phyloP scores from a whole-genome alignment of 2,329 filamentous ascomycete genomes.

The Trichoderma atrobrunneum region DNA sequence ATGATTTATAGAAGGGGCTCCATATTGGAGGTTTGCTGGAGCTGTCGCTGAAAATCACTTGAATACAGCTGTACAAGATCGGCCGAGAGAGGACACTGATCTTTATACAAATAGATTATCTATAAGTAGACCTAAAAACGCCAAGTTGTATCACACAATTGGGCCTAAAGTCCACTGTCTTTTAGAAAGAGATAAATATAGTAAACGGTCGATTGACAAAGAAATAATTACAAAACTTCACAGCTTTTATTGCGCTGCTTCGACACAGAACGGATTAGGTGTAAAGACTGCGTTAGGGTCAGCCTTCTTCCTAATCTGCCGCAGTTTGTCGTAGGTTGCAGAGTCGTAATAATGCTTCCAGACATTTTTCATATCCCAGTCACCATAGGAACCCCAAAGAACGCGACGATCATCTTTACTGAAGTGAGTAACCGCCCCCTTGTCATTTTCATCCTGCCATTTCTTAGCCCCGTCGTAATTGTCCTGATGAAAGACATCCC shows the following conservation, averaged over 20 bases:
- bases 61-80: not conserved
- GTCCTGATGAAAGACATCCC: not conserved
- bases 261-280: not conserved
- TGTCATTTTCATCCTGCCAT: conserved; percentile 1
- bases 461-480: not conserved
- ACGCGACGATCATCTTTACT: not conserved
- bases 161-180: not conserved
- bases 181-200: not conserved
- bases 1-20: not conserved
- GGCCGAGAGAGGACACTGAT: not conserved
- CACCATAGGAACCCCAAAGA: not conserved
- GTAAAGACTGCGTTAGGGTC: not conserved
- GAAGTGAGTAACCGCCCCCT: not conserved
- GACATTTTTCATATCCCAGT: not conserved
- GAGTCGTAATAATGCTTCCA: not conserved
- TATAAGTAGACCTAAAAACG: not conserved
- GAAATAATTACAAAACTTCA: conserved; percentile 15
- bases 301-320: not conserved
- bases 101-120: not conserved
- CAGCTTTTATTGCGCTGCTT: not conserved
- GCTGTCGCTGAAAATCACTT: not conserved
- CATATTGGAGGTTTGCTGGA: not conserved
- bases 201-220: not conserved
- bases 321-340: not conserved
- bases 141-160: not conserved